phyloP scores from a whole-genome alignment of 1,284 basidiomycete genomes.

The Pseudozyma flocculosa region DNA sequence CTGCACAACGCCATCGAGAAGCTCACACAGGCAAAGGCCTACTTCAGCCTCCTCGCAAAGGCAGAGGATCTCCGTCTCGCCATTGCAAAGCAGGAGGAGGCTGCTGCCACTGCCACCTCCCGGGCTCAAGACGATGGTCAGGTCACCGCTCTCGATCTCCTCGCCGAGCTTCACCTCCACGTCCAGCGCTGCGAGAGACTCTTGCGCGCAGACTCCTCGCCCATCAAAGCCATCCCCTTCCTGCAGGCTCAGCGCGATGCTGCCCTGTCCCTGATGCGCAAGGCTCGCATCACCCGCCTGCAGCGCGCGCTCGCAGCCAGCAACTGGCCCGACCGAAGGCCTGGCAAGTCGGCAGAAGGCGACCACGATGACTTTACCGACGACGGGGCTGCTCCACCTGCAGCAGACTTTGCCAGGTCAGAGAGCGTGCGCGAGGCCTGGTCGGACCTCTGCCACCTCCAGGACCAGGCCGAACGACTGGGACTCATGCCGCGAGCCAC shows the following conservation, averaged over 20 bases:
- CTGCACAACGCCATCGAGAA: conserved; percentile 26
- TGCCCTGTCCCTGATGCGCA: conserved; percentile 23
- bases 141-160: neutral
- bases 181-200: conserved; percentile 20
- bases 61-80: conserved; percentile 34
- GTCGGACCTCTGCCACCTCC: conserved; percentile 40
- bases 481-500: conserved; percentile 19
- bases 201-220: neutral
- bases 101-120: neutral
- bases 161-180: neutral
- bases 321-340: too few relatives aligned
- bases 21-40: conserved; percentile 28
- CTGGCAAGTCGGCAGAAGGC: too few relatives aligned
- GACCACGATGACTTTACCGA: neutral
- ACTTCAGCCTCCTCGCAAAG: conserved; percentile 34
- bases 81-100: conserved; percentile 7
- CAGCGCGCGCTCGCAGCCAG: conserved; percentile 19
- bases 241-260: conserved; percentile 26
- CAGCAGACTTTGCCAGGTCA: neutral
- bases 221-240: conserved; percentile 22
- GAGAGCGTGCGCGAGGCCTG: conserved; percentile 18
- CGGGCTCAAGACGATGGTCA: too few relatives aligned
- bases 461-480: conserved; percentile 36
- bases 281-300: conserved; percentile 11
- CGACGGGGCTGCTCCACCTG: neutral